A percentile compares a stretch with the other conserved stretches of the same genome.
These are phyloP conservation scores for Dillenia suffruticosa DNA, from an alignment of 164 flowering plant genomes.

Conservation along the genomic window DNA sequence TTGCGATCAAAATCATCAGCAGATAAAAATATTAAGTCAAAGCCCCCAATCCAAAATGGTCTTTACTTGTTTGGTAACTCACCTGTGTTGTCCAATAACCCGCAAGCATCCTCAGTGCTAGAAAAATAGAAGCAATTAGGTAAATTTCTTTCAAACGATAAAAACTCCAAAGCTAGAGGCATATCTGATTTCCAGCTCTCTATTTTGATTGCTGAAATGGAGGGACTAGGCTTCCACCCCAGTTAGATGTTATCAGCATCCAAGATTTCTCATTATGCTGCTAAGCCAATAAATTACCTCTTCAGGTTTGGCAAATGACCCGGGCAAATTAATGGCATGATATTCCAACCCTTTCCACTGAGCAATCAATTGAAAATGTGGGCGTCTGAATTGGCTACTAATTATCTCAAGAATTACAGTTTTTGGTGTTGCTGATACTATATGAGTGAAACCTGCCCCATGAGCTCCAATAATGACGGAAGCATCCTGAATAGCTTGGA, in stretches of 20 bases:
- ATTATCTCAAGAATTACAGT: constrained; percentile 81
- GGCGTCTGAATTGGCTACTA: constrained; percentile 73
- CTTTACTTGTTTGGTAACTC: no score
- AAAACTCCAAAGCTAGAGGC: no score
- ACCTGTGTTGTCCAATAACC: no score
- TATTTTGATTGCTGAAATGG: neutral
- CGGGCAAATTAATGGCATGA: constrained; percentile 65
- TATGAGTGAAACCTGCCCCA: constrained; percentile 96
- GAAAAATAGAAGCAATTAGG: no score
- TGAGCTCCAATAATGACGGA: constrained; percentile 96
- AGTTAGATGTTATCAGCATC: constrained; percentile 36
- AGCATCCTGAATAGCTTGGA: constrained; percentile 87
- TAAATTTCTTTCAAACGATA: no score
- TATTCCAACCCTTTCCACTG: constrained; percentile 90
- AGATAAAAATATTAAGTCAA: no score
- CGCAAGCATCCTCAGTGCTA: no score
- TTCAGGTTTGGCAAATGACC: constrained; percentile 60
- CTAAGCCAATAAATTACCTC: constrained; percentile 51
- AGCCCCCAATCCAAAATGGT: no score
- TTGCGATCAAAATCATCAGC: no score
- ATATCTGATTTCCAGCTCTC: neutral
- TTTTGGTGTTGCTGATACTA: constrained; percentile 67
- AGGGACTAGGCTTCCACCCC: no score
- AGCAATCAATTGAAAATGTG: constrained; percentile 79
- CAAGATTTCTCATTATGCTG: constrained; percentile 49